phyloP scores from a whole-genome alignment of 179 eudicot species.

The Drosera spatulata region DNA sequence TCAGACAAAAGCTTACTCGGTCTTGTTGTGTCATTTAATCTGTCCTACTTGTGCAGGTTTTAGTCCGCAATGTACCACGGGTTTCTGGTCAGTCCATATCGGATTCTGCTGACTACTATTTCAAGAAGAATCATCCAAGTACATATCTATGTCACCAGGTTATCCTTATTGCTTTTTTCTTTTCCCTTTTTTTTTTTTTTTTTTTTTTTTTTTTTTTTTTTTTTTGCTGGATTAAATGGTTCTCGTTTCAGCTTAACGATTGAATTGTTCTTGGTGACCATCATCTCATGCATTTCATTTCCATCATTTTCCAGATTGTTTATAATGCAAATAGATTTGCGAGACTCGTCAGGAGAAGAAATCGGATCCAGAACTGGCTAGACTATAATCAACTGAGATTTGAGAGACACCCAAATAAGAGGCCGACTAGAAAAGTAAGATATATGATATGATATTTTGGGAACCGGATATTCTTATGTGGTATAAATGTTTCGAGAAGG shows the following conservation, averaged over 20 bases:
- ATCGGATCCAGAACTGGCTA: slow-evolving; percentile 67
- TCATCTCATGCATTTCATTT: not conserved
- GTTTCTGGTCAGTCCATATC: slow-evolving; percentile 74
- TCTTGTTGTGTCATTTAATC: too few species aligned
- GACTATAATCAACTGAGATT: slow-evolving; percentile 78
- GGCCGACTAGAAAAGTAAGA: slow-evolving; percentile 81
- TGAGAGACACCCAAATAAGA: slow-evolving; percentile 49
- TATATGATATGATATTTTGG: too few species aligned
- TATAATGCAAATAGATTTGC: slow-evolving; percentile 95
- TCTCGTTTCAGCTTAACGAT: slow-evolving; percentile 1
- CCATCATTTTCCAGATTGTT: slow-evolving; percentile 39
- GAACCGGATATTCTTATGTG: too few species aligned
- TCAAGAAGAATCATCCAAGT: slow-evolving; percentile 91
- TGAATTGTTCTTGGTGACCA: not conserved
- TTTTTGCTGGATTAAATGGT: too few species aligned
- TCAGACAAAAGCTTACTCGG: too few species aligned
- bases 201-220: too few species aligned
- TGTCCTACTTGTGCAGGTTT: slow-evolving; percentile 36
- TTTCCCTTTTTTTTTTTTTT: too few species aligned
- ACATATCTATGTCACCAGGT: slow-evolving; percentile 88
- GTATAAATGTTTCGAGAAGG: too few species aligned
- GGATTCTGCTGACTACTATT: slow-evolving; percentile 91
- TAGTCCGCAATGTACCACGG: slow-evolving; percentile 80
- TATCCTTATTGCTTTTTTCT: too few species aligned
- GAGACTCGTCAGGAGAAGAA: slow-evolving; percentile 70